Conservation (phyloP, 306 rosid species). For the Ziziphus jujuba region DNA sequence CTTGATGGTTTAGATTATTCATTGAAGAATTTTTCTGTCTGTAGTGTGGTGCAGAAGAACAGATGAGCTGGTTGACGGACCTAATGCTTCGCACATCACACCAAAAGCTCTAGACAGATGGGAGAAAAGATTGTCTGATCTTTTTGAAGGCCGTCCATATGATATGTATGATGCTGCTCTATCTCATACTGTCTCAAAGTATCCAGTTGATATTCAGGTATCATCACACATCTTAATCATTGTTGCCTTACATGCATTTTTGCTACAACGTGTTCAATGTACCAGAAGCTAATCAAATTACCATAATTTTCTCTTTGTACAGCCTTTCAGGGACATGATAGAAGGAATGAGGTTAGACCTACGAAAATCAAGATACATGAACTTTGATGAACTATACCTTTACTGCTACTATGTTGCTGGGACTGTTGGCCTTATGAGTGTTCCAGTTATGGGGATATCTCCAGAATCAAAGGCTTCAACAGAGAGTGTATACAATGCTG, state of each 20-base stretch:
- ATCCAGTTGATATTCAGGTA: conserved; percentile 94
- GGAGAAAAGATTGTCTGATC: conserved; percentile 70
- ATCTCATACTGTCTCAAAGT: conserved; percentile 71
- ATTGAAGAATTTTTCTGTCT: conserved; percentile 12
- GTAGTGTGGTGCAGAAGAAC: conserved; percentile 99
- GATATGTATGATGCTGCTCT: conserved; percentile 98
- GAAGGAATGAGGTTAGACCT: conserved; percentile 94
- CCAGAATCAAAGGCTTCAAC: conserved; percentile 80
- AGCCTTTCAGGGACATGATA: conserved; percentile 97
- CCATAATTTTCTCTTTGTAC: conserved; percentile 23
- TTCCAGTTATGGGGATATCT: conserved; percentile 92
- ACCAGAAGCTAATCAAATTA: background rate
- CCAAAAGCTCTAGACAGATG: conserved; percentile 94
- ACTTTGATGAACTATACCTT: conserved; percentile 88
- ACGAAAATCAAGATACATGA: conserved; percentile 78
- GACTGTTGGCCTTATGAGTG: conserved; percentile 99
- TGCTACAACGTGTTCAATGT: background rate
- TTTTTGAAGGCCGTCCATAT: conserved; percentile 76
- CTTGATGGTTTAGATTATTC: background rate
- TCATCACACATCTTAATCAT: background rate
- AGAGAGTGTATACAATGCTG: conserved; percentile 82
- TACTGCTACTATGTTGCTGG: conserved; percentile 99
- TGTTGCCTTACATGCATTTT: background rate
- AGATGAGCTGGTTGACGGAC: conserved; percentile 94
- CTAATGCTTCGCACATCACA: conserved; percentile 91